These are phyloP conservation scores for Naganishia antarctica DNA, from an alignment of 768 basidiomycete species.

Conservation along the genomic window DNA sequence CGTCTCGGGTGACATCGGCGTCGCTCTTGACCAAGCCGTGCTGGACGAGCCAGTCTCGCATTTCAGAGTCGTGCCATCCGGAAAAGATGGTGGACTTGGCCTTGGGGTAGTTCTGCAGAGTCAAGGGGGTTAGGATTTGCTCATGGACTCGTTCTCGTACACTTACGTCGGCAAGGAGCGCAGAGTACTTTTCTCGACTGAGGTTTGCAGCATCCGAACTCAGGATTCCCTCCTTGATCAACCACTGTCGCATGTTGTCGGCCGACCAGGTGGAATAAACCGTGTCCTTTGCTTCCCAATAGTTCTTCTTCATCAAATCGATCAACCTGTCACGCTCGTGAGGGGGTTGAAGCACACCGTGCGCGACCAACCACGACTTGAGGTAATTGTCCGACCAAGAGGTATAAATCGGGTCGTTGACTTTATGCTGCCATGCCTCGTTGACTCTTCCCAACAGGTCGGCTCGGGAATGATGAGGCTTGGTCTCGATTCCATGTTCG, in stretches of 20 bases:
- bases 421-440: conserved; percentile 59
- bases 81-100: conserved; percentile 49
- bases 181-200: conserved; percentile 69
- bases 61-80: conserved; percentile 70
- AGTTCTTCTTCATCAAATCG: conserved; percentile 69
- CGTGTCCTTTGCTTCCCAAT: conserved; percentile 57
- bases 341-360: conserved; percentile 67
- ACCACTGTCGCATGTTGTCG: conserved; percentile 46
- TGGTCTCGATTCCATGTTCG: conserved; percentile 65
- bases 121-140: background rate
- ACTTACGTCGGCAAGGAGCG: conserved; percentile 55
- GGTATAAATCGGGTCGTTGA: conserved; percentile 66
- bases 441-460: conserved; percentile 68
- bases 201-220: conserved; percentile 43
- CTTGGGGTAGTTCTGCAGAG: conserved; percentile 49
- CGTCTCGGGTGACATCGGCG: conserved; percentile 65
- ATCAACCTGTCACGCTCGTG: conserved; percentile 58
- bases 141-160: background rate
- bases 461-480: conserved; percentile 59
- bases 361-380: conserved; percentile 74
- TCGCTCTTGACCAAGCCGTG: conserved; percentile 70
- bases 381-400: conserved; percentile 83
- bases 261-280: conserved; percentile 47
- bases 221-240: conserved; percentile 48
- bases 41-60: conserved; percentile 72